Conservation (phyloP, 2,329 filamentous ascomycete species). For the Berkeleyomyces basicola region DNA sequence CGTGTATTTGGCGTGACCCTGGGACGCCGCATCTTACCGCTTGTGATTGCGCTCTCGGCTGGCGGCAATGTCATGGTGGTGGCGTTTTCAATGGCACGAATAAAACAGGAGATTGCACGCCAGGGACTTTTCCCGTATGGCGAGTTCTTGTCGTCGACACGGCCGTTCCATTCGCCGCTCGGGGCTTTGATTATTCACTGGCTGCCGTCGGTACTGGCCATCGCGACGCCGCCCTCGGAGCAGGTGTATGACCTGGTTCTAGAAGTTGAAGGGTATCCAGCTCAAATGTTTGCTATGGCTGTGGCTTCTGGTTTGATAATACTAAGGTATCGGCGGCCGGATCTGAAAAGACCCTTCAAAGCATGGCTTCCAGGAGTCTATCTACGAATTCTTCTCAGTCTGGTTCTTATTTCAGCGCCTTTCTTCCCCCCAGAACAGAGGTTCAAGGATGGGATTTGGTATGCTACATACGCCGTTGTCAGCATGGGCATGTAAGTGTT, state of each 20-base stretch:
- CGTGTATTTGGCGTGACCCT: slow-evolving; percentile 41
- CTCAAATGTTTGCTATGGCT: slow-evolving; percentile 42
- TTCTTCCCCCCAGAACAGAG: slow-evolving; percentile 42
- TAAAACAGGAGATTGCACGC: slow-evolving; percentile 57
- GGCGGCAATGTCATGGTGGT: slow-evolving; percentile 59
- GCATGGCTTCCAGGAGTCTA: slow-evolving; percentile 45
- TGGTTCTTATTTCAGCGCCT: slow-evolving; percentile 40
- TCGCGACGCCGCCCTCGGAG: slow-evolving; percentile 44
- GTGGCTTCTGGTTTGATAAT: slow-evolving; percentile 41
- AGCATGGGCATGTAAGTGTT: slow-evolving; percentile 34
- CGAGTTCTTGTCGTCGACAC: slow-evolving; percentile 41
- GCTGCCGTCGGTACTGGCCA: slow-evolving; percentile 50
- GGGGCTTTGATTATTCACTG: slow-evolving; percentile 54
- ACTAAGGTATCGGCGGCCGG: slow-evolving; percentile 41
- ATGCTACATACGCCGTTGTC: slow-evolving; percentile 37
- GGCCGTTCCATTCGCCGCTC: slow-evolving; percentile 49
- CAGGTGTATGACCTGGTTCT: slow-evolving; percentile 58
- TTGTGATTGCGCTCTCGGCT: slow-evolving; percentile 50
- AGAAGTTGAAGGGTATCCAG: slow-evolving; percentile 54
- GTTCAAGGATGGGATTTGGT: slow-evolving; percentile 30
- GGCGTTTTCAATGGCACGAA: slow-evolving; percentile 48
- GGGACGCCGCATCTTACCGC: slow-evolving; percentile 40
- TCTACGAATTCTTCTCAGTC: slow-evolving; percentile 35
- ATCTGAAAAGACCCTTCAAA: slow-evolving; percentile 46
- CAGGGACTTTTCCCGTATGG: slow-evolving; percentile 55